Conservation (phyloP, 2,329 filamentous ascomycete genomes). For the Colletotrichum sp. region DNA sequence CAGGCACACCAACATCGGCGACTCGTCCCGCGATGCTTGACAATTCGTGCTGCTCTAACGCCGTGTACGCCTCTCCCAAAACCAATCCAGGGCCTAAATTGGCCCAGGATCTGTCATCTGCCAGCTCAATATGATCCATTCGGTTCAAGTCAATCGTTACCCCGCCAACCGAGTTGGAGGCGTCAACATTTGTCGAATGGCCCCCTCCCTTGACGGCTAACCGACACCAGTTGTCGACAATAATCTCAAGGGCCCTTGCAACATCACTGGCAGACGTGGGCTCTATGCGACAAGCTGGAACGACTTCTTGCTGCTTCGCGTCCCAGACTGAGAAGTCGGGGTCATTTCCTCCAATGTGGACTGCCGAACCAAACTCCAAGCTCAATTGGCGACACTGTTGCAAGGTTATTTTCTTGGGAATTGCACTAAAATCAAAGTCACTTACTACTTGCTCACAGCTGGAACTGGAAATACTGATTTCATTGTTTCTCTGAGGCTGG, state of each 20-base stretch:
- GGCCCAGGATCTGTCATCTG: not conserved
- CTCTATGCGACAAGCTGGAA: not conserved
- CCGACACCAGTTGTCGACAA: not conserved
- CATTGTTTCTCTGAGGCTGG: not conserved
- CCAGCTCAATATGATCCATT: not conserved
- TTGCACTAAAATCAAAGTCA: not conserved
- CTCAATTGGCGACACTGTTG: not conserved
- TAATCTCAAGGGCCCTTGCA: not conserved
- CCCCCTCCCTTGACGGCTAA: not conserved
- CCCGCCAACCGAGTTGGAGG: not conserved
- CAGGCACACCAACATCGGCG: not conserved
- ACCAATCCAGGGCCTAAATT: not conserved
- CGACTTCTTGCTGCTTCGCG: not conserved
- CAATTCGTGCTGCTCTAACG: not conserved
- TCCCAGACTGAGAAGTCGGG: not conserved
- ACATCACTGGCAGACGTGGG: not conserved
- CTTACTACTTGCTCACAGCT: not conserved
- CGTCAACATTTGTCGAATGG: not conserved
- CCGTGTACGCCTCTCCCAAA: not conserved
- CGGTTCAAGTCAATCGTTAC: not conserved
- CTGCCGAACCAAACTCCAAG: not conserved
- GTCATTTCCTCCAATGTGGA: not conserved
- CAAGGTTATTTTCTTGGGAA: rapidly evolving
- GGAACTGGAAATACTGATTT: not conserved
- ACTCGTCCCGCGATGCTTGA: not conserved